Conservation (phyloP, 2,329 filamentous ascomycete species). For the Juglanconis sp. region DNA sequence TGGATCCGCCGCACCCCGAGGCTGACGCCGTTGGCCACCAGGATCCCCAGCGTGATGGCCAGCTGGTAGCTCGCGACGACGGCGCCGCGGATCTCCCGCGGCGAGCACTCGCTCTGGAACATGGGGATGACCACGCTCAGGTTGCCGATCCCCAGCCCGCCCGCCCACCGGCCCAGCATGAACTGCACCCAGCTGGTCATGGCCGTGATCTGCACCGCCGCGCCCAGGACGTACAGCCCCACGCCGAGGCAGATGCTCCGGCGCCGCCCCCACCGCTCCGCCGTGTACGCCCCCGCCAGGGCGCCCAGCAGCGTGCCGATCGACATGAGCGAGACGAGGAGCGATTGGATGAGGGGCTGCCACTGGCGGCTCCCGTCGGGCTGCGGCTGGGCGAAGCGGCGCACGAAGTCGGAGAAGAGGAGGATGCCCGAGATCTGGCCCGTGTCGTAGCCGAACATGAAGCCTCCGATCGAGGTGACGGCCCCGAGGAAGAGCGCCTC, state of each 20-base stretch:
- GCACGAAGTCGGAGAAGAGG: constrained; percentile 53
- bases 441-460: constrained; percentile 58
- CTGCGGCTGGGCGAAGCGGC: constrained; percentile 48
- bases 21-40: constrained; percentile 53
- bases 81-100: constrained; percentile 59
- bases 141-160: constrained; percentile 64
- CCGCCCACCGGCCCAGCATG: constrained; percentile 62
- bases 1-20: constrained; percentile 44
- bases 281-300: constrained; percentile 49
- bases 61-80: constrained; percentile 71
- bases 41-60: constrained; percentile 70
- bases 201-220: constrained; percentile 63
- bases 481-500: constrained; percentile 45
- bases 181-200: constrained; percentile 59
- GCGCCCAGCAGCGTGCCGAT: constrained; percentile 55
- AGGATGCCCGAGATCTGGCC: constrained; percentile 63
- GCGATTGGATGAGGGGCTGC: constrained; percentile 57
- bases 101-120: constrained; percentile 63
- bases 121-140: constrained; percentile 64
- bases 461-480: constrained; percentile 52
- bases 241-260: constrained; percentile 50
- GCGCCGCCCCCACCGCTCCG: constrained; percentile 56
- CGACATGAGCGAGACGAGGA: constrained; percentile 56
- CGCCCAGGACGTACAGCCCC: constrained; percentile 59
- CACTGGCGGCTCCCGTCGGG: constrained; percentile 43